A percentile compares a stretch with the other conserved stretches of the same genome.
These are phyloP conservation scores for Sporothrix dimorphospora DNA, from an alignment of 2,329 filamentous ascomycete species.

Conservation along the genomic window DNA sequence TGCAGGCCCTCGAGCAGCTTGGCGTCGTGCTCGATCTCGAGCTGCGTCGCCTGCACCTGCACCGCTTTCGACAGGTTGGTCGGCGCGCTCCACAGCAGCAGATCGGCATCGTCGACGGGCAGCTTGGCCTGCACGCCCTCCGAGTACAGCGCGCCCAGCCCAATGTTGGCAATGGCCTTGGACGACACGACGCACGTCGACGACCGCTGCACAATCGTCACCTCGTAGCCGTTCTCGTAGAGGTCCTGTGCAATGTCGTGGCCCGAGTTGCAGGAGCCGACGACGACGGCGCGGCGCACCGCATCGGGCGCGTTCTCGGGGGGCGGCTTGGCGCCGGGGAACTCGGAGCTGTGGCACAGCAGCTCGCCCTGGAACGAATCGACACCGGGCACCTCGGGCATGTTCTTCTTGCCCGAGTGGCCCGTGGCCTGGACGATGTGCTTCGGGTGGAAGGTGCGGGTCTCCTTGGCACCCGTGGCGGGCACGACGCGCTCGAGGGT, in stretches of 20 bases:
- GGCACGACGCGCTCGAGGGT: conserved; percentile 54
- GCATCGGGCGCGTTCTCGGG: conserved; percentile 41
- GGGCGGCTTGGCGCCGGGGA: conserved; percentile 46
- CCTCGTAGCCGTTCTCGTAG: conserved; percentile 59
- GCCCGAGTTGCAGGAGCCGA: conserved; percentile 62
- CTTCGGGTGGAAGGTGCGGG: conserved; percentile 60
- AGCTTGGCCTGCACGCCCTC: conserved; percentile 44
- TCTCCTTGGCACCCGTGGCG: conserved; percentile 50
- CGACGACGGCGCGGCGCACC: conserved; percentile 55
- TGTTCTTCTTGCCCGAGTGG: conserved; percentile 67
- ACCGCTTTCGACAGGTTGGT: conserved; percentile 55
- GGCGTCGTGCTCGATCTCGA: conserved; percentile 44
- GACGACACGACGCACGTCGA: conserved; percentile 59
- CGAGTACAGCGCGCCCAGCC: conserved; percentile 48
- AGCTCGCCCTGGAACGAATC: conserved; percentile 55
- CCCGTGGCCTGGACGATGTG: conserved; percentile 71
- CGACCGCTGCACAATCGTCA: conserved; percentile 64
- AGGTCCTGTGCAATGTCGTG: conserved; percentile 64
- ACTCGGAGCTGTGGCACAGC: conserved; percentile 59
- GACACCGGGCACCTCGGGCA: conserved; percentile 60
- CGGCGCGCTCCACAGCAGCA: conserved; percentile 55
- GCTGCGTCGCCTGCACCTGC: conserved; percentile 48
- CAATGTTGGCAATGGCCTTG: conserved; percentile 48
- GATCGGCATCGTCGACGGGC: conserved; percentile 60
- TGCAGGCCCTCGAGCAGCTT: conserved; percentile 52